phyloP scores from a whole-genome alignment of 768 basidiomycete genomes.

The Gymnopilus junonius region DNA sequence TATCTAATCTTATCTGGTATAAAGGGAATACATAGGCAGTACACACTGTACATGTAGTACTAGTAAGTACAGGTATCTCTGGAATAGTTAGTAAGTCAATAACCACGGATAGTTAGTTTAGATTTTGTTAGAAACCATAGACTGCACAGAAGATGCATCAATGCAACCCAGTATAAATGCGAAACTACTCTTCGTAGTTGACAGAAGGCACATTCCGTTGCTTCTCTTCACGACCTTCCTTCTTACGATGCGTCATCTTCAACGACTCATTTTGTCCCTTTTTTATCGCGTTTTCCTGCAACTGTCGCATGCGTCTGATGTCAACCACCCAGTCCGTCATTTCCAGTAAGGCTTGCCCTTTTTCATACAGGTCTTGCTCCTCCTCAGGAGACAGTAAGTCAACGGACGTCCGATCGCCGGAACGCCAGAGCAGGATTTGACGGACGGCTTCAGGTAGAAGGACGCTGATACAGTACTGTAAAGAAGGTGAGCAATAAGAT shows the following conservation, averaged over 20 bases:
- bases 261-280: slow-evolving; percentile 25
- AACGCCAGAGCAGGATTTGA: slow-evolving; percentile 77
- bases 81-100: not conserved
- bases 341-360: slow-evolving; percentile 49
- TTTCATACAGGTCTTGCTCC: slow-evolving; percentile 56
- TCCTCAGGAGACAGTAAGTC: slow-evolving; percentile 54
- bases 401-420: slow-evolving; percentile 55
- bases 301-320: slow-evolving; percentile 49
- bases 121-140: not conserved
- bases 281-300: slow-evolving; percentile 22
- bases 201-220: slow-evolving; percentile 26
- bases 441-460: slow-evolving; percentile 73
- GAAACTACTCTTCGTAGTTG: slow-evolving; percentile 31
- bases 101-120: not conserved
- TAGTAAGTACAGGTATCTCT: not conserved
- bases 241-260: slow-evolving; percentile 3
- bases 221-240: slow-evolving; percentile 24
- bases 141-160: not conserved
- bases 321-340: slow-evolving; percentile 77
- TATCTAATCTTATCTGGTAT: slow-evolving; percentile 6
- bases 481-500: not conserved
- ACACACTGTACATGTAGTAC: not conserved
- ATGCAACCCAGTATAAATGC: not conserved
- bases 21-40: not conserved
- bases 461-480: slow-evolving; percentile 72